Percentiles rank a stretch among this genome's conserved stretches.
Conservation (phyloP, 23 red algal species). For the Gracilariopsis chorda region DNA sequence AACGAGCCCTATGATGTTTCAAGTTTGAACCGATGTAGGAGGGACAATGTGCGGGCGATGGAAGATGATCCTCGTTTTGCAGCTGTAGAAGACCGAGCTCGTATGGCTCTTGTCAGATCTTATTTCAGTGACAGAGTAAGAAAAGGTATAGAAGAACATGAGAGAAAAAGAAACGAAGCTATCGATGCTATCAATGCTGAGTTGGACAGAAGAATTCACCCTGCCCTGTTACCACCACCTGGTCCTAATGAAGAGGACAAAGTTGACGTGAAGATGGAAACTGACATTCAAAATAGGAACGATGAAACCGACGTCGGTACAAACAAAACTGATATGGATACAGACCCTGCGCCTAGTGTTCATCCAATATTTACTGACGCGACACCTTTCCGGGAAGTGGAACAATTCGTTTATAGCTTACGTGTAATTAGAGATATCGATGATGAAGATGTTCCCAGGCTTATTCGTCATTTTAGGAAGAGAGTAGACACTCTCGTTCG, state of each 20-base stretch:
- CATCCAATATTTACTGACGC: constrained; percentile 31
- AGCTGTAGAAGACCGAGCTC: constrained; percentile 31
- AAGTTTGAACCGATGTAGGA: constrained; percentile 29
- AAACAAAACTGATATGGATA: neutral
- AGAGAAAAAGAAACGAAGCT: neutral
- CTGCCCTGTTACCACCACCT: constrained; percentile 9
- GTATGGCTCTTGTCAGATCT: neutral
- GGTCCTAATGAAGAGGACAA: neutral
- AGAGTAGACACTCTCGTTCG: constrained; percentile 20
- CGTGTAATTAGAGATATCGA: neutral
- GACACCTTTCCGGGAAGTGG: constrained; percentile 51
- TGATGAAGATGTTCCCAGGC: constrained; percentile 4
- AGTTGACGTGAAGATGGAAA: neutral
- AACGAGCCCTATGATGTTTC: constrained; percentile 34
- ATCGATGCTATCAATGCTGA: constrained; percentile 1
- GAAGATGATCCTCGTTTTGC: constrained; percentile 44
- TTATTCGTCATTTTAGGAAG: constrained; percentile 31
- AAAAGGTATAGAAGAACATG: neutral
- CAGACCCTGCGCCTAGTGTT: neutral
- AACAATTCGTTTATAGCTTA: neutral
- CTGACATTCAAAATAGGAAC: neutral
- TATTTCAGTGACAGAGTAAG: constrained; percentile 29
- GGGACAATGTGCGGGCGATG: constrained; percentile 23
- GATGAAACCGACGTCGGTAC: neutral
- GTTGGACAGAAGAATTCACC: constrained; percentile 32